These are phyloP conservation scores for Tuber indicum DNA, from an alignment of 495 filamentous ascomycete species.

Conservation along the genomic window DNA sequence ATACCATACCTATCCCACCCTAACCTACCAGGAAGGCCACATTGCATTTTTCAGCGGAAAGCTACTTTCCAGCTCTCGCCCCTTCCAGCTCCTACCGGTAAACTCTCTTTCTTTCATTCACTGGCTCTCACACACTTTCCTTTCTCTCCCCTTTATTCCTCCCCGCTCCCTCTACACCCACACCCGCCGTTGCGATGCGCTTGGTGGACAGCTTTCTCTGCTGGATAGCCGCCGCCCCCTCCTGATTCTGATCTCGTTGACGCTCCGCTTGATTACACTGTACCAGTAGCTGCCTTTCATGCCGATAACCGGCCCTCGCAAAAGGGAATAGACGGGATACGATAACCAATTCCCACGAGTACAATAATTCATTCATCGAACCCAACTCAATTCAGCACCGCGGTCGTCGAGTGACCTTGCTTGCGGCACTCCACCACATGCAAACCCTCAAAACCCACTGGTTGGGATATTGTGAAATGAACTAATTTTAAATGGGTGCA, in stretches of 20 bases:
- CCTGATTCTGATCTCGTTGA: background rate
- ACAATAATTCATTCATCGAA: background rate
- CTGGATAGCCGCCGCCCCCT: background rate
- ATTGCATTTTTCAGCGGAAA: slow-evolving; percentile 15
- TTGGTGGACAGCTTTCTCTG: background rate
- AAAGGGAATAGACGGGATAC: slow-evolving; percentile 22
- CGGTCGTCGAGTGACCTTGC: background rate
- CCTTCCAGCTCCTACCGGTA: slow-evolving; percentile 20
- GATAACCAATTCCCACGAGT: slow-evolving; percentile 22
- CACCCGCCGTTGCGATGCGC: background rate
- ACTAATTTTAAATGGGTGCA: slow-evolving; percentile 40
- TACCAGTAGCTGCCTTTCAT: slow-evolving; percentile 11
- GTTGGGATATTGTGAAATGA: slow-evolving; percentile 38
- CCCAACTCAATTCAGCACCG: background rate
- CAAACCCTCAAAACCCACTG: slow-evolving; percentile 32
- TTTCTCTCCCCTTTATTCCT: background rate
- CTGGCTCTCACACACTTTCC: background rate
- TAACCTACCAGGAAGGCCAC: slow-evolving; percentile 1
- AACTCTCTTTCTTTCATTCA: slow-evolving; percentile 8
- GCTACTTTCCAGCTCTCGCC: slow-evolving; percentile 14
- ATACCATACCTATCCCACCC: background rate
- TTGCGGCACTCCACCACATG: background rate
- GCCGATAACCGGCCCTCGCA: slow-evolving; percentile 1
- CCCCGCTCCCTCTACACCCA: background rate
- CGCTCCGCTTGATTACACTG: slow-evolving; percentile 3